These are phyloP conservation scores for Oryza glumipatula DNA, from an alignment of 176 grass and related monocot genomes.

Conservation along the genomic window DNA sequence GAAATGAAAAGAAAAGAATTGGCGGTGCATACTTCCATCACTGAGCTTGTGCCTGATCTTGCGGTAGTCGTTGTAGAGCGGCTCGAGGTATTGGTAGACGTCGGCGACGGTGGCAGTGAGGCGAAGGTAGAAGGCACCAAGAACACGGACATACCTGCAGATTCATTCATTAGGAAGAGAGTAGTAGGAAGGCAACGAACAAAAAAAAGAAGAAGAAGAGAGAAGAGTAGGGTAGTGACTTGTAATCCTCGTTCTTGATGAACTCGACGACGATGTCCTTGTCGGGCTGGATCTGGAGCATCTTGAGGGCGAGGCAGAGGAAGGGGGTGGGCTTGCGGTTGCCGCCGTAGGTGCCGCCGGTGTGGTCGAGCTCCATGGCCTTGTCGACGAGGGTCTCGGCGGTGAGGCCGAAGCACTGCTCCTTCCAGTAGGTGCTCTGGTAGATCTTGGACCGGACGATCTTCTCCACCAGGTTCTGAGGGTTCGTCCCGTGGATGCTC, in stretches of 20 bases:
- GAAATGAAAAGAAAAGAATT: neutral
- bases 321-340: slow-evolving; percentile 80
- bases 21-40: slow-evolving; percentile 65
- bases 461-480: slow-evolving; percentile 98
- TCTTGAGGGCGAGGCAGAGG: slow-evolving; percentile 93
- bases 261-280: slow-evolving; percentile 99
- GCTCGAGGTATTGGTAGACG: slow-evolving; percentile 95
- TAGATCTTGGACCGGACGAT: slow-evolving; percentile 96
- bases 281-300: slow-evolving; percentile 99
- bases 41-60: slow-evolving; percentile 77
- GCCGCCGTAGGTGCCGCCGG: slow-evolving; percentile 79
- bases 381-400: slow-evolving; percentile 98
- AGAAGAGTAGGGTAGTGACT: slow-evolving; percentile 34
- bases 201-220: neutral
- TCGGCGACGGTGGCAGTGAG: slow-evolving; percentile 77
- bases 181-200: neutral
- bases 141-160: slow-evolving; percentile 78
- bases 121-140: slow-evolving; percentile 84
- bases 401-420: slow-evolving; percentile 95
- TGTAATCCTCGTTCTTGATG: slow-evolving; percentile 99
- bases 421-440: slow-evolving; percentile 94
- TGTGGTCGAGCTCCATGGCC: slow-evolving; percentile 98
- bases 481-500: slow-evolving; percentile 95
- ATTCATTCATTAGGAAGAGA: neutral
- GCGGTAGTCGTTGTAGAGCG: slow-evolving; percentile 92